Percentiles rank a stretch among this genome's conserved stretches.
Conservation (phyloP, 306 rosid species). For the Phaseolus lunatus region DNA sequence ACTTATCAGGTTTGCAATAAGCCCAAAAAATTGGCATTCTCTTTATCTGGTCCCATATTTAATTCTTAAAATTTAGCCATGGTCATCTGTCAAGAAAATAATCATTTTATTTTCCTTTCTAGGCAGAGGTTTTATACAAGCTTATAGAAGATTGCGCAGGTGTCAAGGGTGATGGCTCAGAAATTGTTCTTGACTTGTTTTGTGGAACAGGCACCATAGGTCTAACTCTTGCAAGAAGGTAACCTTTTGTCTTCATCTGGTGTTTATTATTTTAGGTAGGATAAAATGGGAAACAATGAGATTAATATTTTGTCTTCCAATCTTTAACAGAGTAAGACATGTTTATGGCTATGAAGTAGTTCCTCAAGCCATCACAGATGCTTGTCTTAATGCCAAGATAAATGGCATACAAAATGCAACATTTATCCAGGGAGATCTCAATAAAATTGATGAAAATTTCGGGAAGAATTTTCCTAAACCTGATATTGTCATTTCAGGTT, state of each 20-base stretch:
- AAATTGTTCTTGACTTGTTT: slow-evolving; percentile 92
- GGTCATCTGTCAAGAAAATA: slow-evolving; percentile 31
- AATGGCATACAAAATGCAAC: slow-evolving; percentile 85
- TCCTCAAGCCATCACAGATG: slow-evolving; percentile 88
- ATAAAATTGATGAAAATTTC: slow-evolving; percentile 84
- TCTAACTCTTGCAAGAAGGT: slow-evolving; percentile 91
- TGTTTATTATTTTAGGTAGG: slow-evolving; percentile 25
- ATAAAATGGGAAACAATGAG: slow-evolving; percentile 27
- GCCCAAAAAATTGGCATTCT: slow-evolving; percentile 27
- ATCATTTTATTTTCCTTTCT: slow-evolving; percentile 40
- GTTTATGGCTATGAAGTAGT: slow-evolving; percentile 95
- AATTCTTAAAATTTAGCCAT: slow-evolving; percentile 45
- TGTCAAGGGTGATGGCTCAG: slow-evolving; percentile 85
- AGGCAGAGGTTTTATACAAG: slow-evolving; percentile 95
- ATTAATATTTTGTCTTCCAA: slow-evolving; percentile 32
- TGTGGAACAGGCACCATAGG: slow-evolving; percentile 99
- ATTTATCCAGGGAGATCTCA: slow-evolving; percentile 92
- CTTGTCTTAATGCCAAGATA: slow-evolving; percentile 76
- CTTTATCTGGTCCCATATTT: neutral
- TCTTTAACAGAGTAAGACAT: slow-evolving; percentile 70
- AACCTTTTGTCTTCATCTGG: slow-evolving; percentile 32
- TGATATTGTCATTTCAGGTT: slow-evolving; percentile 90
- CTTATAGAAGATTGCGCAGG: slow-evolving; percentile 86
- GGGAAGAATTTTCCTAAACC: slow-evolving; percentile 92
- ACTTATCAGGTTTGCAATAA: slow-evolving; percentile 73